These are phyloP conservation scores for Ustilago esculenta DNA, from an alignment of 1,284 basidiomycete species.

Conservation along the genomic window DNA sequence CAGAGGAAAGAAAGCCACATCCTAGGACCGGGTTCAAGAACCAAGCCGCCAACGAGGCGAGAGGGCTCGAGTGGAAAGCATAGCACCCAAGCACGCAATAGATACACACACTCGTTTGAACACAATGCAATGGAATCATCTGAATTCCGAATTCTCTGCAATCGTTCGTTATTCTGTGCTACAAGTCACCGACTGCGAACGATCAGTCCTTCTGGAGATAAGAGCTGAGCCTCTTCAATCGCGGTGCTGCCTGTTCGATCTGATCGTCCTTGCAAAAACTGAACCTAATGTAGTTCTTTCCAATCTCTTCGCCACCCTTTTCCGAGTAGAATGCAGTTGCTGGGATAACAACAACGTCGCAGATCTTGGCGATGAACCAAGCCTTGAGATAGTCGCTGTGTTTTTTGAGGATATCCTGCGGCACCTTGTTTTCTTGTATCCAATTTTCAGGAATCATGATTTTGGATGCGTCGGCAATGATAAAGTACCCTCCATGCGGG, in stretches of 20 bases:
- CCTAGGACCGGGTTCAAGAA: slow-evolving; percentile 6
- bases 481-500: slow-evolving; percentile 62
- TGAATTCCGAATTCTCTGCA: too few relatives aligned
- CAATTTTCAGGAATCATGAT: slow-evolving; percentile 85
- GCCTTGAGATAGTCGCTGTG: slow-evolving; percentile 85
- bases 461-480: slow-evolving; percentile 78
- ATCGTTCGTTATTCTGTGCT: too few relatives aligned
- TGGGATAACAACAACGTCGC: slow-evolving; percentile 64
- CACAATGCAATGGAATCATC: too few relatives aligned
- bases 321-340: slow-evolving; percentile 63
- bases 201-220: slow-evolving; percentile 12
- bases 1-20: slow-evolving; percentile 10
- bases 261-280: slow-evolving; percentile 65
- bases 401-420: slow-evolving; percentile 78
- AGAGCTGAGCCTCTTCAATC: slow-evolving; percentile 49
- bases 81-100: background rate
- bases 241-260: slow-evolving; percentile 50
- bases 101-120: background rate
- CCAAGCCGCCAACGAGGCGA: background rate
- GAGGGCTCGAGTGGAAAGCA: slow-evolving; percentile 8
- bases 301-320: slow-evolving; percentile 33
- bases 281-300: slow-evolving; percentile 59
- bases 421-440: slow-evolving; percentile 82
- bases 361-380: slow-evolving; percentile 64
- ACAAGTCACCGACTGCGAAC: too few relatives aligned